A percentile compares a stretch with the other conserved stretches of the same genome.
phyloP scores from a whole-genome alignment of 2,329 filamentous ascomycete species.

The Biscogniauxia mediterranea region DNA sequence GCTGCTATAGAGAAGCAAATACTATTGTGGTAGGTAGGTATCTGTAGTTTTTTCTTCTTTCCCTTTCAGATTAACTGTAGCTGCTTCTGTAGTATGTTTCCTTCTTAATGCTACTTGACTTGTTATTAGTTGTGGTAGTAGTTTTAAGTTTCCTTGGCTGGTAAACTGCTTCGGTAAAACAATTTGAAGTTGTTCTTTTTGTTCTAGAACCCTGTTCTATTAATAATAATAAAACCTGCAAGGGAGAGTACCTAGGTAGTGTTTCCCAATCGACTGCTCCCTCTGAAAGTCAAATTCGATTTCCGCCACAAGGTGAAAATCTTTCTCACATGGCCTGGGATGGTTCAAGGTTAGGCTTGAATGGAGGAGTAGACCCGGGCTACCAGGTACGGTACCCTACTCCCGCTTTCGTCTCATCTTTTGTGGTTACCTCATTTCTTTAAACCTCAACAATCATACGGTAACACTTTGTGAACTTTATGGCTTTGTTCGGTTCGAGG shows the following conservation, averaged over 20 bases:
- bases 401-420: not conserved
- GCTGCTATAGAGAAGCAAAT: no score
- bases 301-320: not conserved
- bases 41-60: no score
- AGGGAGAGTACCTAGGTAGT: not conserved
- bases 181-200: not conserved
- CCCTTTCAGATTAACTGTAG: no score
- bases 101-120: no score
- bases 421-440: not conserved
- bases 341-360: no score
- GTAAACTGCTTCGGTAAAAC: not conserved
- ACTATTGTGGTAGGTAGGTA: no score
- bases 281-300: not conserved
- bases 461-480: not conserved
- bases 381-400: not conserved
- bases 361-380: no score
- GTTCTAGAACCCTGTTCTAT: not conserved
- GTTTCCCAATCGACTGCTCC: not conserved
- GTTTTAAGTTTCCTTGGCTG: no score
- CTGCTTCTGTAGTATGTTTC: no score
- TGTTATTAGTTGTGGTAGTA: no score
- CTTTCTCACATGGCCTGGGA: not conserved
- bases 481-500: not conserved
- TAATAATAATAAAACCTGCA: not conserved
- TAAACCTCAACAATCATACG: not conserved